Evolutionary conservation across 768 basidiomycete species (phyloP).

Genomic region (Tubosaeta sp.): DNA sequence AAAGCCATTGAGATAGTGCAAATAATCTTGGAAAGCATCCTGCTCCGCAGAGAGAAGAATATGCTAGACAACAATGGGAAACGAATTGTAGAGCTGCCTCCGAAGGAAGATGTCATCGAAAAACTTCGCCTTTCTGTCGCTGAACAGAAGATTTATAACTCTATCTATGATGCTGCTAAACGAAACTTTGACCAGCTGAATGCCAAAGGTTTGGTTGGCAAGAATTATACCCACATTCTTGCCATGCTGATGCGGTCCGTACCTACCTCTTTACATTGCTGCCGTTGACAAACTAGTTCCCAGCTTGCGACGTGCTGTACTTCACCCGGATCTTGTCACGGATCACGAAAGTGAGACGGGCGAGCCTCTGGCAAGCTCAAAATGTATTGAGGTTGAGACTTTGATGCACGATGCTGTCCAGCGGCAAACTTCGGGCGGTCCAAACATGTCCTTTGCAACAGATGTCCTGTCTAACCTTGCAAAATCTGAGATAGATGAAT

Average conservation of each 20-base stretch:
- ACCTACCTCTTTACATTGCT: background rate
- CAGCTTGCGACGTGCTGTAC: conserved; percentile 85
- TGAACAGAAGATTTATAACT: conserved; percentile 87
- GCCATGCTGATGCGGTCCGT: conserved; percentile 91
- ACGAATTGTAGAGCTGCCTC: conserved; percentile 81
- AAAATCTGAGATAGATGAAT: conserved; percentile 55
- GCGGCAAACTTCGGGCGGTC: conserved; percentile 24
- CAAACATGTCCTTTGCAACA: conserved; percentile 50
- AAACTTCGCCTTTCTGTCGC: conserved; percentile 73
- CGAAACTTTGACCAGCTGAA: conserved; percentile 74
- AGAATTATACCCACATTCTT: conserved; percentile 83
- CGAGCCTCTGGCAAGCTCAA: conserved; percentile 28
- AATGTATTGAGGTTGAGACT: conserved; percentile 52
- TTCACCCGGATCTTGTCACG: conserved; percentile 84
- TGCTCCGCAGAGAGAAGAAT: conserved; percentile 88
- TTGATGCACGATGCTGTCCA: conserved; percentile 53
- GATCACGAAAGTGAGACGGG: conserved; percentile 40
- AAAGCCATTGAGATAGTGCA: conserved; percentile 95
- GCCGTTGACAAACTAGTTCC: conserved; percentile 5
- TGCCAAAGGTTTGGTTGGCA: conserved; percentile 72
- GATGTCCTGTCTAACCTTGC: conserved; percentile 59
- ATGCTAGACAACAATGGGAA: conserved; percentile 87
- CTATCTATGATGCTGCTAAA: conserved; percentile 77
- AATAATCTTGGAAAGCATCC: conserved; percentile 83
- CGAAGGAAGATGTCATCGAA: conserved; percentile 75